These are phyloP conservation scores for Kodamaea lidongshanica DNA, from an alignment of 805 yeast genomes.

Conservation along the genomic window DNA sequence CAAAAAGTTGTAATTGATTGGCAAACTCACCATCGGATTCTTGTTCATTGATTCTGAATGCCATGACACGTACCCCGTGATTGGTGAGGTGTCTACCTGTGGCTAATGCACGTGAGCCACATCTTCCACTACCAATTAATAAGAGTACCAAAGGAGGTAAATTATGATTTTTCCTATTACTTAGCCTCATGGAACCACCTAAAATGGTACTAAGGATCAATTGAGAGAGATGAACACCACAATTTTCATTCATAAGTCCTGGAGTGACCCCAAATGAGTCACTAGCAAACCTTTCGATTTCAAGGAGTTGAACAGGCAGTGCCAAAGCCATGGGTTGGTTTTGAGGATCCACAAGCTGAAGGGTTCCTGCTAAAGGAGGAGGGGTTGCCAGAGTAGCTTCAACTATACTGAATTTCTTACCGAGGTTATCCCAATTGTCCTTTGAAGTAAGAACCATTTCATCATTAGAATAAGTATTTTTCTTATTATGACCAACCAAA, in stretches of 20 bases:
- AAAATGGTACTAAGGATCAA: slow-evolving; percentile 50
- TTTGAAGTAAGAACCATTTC: slow-evolving; percentile 62
- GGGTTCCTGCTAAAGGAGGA: slow-evolving; percentile 10
- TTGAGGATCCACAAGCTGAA: slow-evolving; percentile 7
- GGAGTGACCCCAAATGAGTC: slow-evolving; percentile 47
- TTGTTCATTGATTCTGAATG: slow-evolving; percentile 35
- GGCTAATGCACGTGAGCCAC: slow-evolving; percentile 72
- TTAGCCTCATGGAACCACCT: slow-evolving; percentile 63
- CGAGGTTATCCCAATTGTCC: slow-evolving; percentile 53
- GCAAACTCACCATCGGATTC: slow-evolving; percentile 37
- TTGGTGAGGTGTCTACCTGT: slow-evolving; percentile 74
- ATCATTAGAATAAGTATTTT: slow-evolving; percentile 54
- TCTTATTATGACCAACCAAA: slow-evolving; percentile 69
- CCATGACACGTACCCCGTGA: slow-evolving; percentile 64
- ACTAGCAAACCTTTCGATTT: slow-evolving; percentile 56
- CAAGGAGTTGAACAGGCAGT: slow-evolving; percentile 73
- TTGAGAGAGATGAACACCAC: slow-evolving; percentile 60
- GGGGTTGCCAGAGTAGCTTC: slow-evolving; percentile 5
- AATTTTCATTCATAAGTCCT: slow-evolving; percentile 51
- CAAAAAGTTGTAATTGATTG: slow-evolving; percentile 50
- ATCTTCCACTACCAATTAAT: slow-evolving; percentile 60
- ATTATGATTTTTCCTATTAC: slow-evolving; percentile 59
- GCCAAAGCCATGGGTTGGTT: slow-evolving; percentile 46
- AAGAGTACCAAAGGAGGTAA: slow-evolving; percentile 71
- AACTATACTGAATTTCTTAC: slow-evolving; percentile 12